A percentile compares a stretch with the other conserved stretches of the same genome.
These are phyloP conservation scores for Dysphania ambrosioides DNA, from an alignment of 148 eudicot species.

Conservation along the genomic window DNA sequence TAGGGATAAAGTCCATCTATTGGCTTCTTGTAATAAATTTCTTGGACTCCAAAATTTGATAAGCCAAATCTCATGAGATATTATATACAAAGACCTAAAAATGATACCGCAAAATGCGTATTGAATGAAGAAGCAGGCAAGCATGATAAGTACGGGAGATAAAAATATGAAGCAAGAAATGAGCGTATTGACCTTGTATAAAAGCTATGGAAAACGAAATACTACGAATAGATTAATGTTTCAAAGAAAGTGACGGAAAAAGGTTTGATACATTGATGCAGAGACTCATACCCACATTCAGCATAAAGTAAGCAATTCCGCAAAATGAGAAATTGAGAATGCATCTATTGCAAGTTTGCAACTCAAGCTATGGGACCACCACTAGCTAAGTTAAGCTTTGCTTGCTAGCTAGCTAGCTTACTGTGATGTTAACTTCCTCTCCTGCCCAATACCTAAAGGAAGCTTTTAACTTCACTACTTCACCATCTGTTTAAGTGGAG, in stretches of 20 bases:
- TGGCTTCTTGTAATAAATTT: slow-evolving; percentile 9
- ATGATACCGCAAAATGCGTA: background rate
- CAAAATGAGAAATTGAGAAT: background rate
- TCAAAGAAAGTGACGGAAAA: slow-evolving; percentile 11
- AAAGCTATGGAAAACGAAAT: background rate
- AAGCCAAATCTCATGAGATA: slow-evolving; percentile 2
- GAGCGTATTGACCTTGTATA: background rate
- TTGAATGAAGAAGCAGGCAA: background rate
- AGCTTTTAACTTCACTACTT: background rate
- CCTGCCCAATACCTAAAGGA: background rate
- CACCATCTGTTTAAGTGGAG: background rate
- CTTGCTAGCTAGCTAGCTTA: slow-evolving; percentile 12
- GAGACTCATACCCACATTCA: background rate
- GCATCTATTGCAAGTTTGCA: background rate
- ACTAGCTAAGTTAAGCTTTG: background rate
- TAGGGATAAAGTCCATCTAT: slow-evolving; percentile 22
- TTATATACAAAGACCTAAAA: background rate
- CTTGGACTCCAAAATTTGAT: background rate
- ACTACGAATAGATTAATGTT: background rate
- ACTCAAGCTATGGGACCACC: slow-evolving; percentile 4
- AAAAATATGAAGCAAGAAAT: slow-evolving; percentile 3
- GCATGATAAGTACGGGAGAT: slow-evolving; percentile 3
- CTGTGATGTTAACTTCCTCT: slow-evolving; percentile 8
- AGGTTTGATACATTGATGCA: slow-evolving; percentile 19
- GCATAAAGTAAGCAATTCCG: background rate